A percentile compares a stretch with the other conserved stretches of the same genome.
Conservation (phyloP, 768 basidiomycete species). For the Trametes villosa region DNA sequence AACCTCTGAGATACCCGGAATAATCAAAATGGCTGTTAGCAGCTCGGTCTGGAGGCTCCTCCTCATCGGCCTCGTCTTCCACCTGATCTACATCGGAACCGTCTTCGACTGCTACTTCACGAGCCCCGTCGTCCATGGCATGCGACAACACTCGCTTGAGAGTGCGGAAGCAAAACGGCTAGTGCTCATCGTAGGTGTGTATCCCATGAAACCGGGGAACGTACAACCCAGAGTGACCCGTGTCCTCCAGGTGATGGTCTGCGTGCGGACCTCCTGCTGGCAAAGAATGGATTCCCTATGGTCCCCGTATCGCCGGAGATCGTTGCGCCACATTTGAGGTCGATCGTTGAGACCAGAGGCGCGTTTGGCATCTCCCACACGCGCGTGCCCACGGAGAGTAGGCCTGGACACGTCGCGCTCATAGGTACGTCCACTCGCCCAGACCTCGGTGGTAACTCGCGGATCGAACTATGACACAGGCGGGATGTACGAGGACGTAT, state of each 20-base stretch:
- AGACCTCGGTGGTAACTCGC: neutral
- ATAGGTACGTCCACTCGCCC: conserved; percentile 54
- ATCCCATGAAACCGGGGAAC: too few species aligned
- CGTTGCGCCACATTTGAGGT: conserved; percentile 76
- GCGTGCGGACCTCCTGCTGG: conserved; percentile 79
- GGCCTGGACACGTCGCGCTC: conserved; percentile 88
- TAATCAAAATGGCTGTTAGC: conserved; percentile 3
- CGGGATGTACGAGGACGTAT: conserved; percentile 92
- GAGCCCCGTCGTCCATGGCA: conserved; percentile 80
- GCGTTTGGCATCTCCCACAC: conserved; percentile 88
- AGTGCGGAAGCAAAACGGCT: conserved; percentile 67
- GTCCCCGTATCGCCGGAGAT: conserved; percentile 56
- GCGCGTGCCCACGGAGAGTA: conserved; percentile 83
- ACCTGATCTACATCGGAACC: conserved; percentile 70
- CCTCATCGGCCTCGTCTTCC: conserved; percentile 72
- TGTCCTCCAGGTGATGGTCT: conserved; percentile 72
- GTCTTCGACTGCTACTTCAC: conserved; percentile 90
- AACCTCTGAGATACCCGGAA: neutral
- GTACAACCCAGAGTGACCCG: too few species aligned
- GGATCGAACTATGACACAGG: conserved; percentile 38
- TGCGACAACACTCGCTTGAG: conserved; percentile 56
- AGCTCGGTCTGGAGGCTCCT: conserved; percentile 46
- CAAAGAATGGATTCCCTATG: conserved; percentile 59
- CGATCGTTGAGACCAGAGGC: conserved; percentile 66
- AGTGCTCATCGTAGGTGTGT: conserved; percentile 76